These are phyloP conservation scores for Collybiopsis confluens DNA, from an alignment of 768 basidiomycete genomes.

Conservation along the genomic window DNA sequence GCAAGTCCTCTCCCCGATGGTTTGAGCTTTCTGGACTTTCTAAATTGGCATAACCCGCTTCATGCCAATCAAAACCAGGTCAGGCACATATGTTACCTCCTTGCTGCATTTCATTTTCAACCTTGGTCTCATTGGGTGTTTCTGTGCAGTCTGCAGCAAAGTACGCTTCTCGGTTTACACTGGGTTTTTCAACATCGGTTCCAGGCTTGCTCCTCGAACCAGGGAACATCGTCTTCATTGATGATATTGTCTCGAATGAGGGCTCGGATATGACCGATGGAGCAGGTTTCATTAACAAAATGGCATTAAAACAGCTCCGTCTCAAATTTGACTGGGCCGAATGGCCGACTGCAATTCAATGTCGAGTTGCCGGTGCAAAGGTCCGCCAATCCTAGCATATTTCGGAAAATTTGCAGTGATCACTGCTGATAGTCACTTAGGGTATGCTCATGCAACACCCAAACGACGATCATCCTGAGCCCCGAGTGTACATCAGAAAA, in stretches of 20 bases:
- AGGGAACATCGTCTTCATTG: conserved; percentile 23
- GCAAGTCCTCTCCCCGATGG: conserved; percentile 9
- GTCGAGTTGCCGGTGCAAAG: conserved; percentile 31
- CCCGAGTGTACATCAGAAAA: conserved; percentile 27
- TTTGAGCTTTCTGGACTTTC: conserved; percentile 33
- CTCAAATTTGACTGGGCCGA: conserved; percentile 25
- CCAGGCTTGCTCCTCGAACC: conserved; percentile 33
- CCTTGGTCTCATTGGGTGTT: neutral
- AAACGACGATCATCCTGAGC: conserved; percentile 15
- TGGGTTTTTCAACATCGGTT: conserved; percentile 48
- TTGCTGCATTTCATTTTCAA: neutral
- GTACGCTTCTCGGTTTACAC: conserved; percentile 43
- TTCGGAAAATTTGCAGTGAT: neutral
- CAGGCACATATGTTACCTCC: too few relatives aligned
- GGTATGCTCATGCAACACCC: conserved; percentile 27
- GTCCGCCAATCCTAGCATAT: conserved; percentile 7
- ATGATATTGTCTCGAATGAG: conserved; percentile 29
- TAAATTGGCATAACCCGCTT: conserved; percentile 43
- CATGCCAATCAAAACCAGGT: conserved; percentile 38
- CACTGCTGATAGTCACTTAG: conserved; percentile 6
- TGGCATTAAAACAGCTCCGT: conserved; percentile 22
- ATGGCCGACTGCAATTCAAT: conserved; percentile 36
- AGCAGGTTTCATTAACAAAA: conserved; percentile 30
- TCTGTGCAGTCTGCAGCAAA: conserved; percentile 41
- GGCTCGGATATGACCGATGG: conserved; percentile 38